phyloP scores from a whole-genome alignment of 495 filamentous ascomycete genomes.

The Glutinoglossum americanum region DNA sequence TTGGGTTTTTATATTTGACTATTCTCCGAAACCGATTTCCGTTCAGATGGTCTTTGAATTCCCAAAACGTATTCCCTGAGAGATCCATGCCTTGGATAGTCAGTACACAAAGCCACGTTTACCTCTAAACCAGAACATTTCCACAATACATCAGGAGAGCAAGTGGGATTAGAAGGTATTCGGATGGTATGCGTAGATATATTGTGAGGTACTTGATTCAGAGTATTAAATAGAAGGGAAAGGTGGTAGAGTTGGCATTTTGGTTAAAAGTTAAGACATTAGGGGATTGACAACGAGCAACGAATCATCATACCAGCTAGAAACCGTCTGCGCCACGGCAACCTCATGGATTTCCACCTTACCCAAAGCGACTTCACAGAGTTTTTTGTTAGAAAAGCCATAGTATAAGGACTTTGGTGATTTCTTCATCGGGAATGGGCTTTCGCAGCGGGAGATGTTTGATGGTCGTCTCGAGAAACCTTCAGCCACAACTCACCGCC shows the following conservation, averaged over 20 bases:
- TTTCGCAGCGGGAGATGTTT: too few species aligned
- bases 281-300: background rate
- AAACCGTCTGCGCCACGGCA: slow-evolving; percentile 73
- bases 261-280: too few species aligned
- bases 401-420: background rate
- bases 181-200: background rate
- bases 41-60: slow-evolving; percentile 49
- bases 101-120: background rate
- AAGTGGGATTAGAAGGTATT: background rate
- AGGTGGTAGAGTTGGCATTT: too few species aligned
- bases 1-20: slow-evolving; percentile 34
- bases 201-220: too few species aligned
- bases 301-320: slow-evolving; percentile 40
- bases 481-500: background rate
- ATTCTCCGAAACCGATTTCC: slow-evolving; percentile 34
- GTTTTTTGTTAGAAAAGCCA: slow-evolving; percentile 7
- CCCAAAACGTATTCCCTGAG: slow-evolving; percentile 82
- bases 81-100: slow-evolving; percentile 50
- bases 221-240: background rate
- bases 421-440: background rate
- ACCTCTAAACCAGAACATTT: too few species aligned
- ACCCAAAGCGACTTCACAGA: slow-evolving; percentile 37
- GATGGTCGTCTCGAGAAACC: too few species aligned
- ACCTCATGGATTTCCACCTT: slow-evolving; percentile 61
- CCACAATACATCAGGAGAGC: too few species aligned